Conservation (phyloP, 176 grass and related monocot genomes). For the Triticum aestivum region DNA sequence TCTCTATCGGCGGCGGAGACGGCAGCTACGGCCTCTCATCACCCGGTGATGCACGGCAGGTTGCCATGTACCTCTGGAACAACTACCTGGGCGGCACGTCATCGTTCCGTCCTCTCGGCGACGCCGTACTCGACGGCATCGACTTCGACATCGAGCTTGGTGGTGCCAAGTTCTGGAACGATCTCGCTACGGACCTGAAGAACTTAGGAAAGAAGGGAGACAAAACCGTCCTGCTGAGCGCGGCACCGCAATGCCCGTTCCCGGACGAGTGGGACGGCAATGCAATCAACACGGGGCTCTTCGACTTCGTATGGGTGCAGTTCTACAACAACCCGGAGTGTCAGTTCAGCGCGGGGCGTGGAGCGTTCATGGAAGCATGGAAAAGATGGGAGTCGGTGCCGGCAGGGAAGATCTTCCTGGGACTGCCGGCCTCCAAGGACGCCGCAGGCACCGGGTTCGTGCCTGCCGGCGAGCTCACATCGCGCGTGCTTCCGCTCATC, state of each 20-base stretch:
- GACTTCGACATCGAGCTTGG: constrained; percentile 83
- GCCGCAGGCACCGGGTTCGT: constrained; percentile 51
- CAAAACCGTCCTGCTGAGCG: constrained; percentile 45
- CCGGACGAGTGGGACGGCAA: constrained; percentile 40
- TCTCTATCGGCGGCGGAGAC: constrained; percentile 59
- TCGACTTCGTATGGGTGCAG: constrained; percentile 75
- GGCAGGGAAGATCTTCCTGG: constrained; percentile 49
- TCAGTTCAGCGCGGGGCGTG: constrained; percentile 31
- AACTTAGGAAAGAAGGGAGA: constrained; percentile 28
- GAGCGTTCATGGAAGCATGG: constrained; percentile 50
- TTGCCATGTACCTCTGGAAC: constrained; percentile 68
- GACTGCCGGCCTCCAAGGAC: constrained; percentile 43
- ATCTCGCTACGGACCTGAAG: constrained; percentile 44
- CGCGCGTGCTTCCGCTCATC: constrained; percentile 52
- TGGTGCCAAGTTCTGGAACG: constrained; percentile 35
- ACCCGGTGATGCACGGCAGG: constrained; percentile 26
- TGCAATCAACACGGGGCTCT: constrained; percentile 55
- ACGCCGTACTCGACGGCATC: constrained; percentile 62
- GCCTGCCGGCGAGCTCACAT: constrained; percentile 43
- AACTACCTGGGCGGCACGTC: constrained; percentile 57
- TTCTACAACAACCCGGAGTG: constrained; percentile 72
- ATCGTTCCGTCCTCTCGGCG: constrained; percentile 51
- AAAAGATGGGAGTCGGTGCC: constrained; percentile 54
- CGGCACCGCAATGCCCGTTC: constrained; percentile 76
- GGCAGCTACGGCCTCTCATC: constrained; percentile 56